A percentile compares a stretch with the other conserved stretches of the same genome.
phyloP scores from a whole-genome alignment of 2,329 filamentous ascomycete species.

The Ophiostoma angusticollis region DNA sequence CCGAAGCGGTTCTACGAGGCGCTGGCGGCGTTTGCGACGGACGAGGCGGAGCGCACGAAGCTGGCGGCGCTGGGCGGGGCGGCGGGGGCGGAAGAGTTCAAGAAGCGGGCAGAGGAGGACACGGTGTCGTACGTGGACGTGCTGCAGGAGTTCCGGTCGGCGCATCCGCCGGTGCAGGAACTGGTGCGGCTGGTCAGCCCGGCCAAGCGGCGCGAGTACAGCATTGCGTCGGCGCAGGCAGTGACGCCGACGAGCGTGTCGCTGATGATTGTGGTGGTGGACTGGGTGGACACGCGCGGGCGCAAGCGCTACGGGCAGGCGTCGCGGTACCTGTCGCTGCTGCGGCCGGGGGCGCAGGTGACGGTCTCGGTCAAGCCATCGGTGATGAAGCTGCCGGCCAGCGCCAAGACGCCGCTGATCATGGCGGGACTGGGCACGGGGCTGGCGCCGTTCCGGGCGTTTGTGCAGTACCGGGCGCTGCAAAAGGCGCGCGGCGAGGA shows the following conservation, averaged over 20 bases:
- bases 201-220: slow-evolving; percentile 95
- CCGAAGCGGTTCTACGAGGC: slow-evolving; percentile 97
- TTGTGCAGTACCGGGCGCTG: slow-evolving; percentile 95
- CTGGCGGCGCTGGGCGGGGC: slow-evolving; percentile 64
- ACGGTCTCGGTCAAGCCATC: slow-evolving; percentile 95
- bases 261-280: slow-evolving; percentile 93
- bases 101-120: slow-evolving; percentile 81
- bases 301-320: slow-evolving; percentile 87
- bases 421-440: slow-evolving; percentile 99
- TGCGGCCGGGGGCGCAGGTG: slow-evolving; percentile 63
- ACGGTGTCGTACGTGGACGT: slow-evolving; percentile 85
- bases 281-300: slow-evolving; percentile 82
- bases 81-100: slow-evolving; percentile 80
- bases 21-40: slow-evolving; percentile 71
- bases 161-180: slow-evolving; percentile 78
- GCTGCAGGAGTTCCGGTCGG: slow-evolving; percentile 77
- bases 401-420: slow-evolving; percentile 84
- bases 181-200: slow-evolving; percentile 77
- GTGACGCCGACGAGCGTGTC: slow-evolving; percentile 82
- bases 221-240: slow-evolving; percentile 94
- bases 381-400: slow-evolving; percentile 93
- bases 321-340: slow-evolving; percentile 71
- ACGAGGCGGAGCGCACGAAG: slow-evolving; percentile 70
- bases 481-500: slow-evolving; percentile 96
- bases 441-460: slow-evolving; percentile 96